Evolutionary conservation across 768 basidiomycete species (phyloP).

Genomic region (Auriculariales sp.): DNA sequence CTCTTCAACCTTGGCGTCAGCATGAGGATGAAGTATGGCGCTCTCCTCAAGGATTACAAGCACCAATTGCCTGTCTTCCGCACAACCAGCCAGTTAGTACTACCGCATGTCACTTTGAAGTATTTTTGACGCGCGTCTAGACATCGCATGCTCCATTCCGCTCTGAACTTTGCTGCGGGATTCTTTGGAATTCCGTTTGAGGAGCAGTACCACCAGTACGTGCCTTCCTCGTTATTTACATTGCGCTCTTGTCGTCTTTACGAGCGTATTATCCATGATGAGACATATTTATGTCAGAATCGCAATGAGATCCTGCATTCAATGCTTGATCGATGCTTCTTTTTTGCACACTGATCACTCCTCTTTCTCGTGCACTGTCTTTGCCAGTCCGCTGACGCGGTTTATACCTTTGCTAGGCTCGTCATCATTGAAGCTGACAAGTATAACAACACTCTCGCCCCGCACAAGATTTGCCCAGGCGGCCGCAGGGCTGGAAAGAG

Average conservation of each 20-base stretch:
- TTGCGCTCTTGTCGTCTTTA: too few species aligned
- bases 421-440: slow-evolving; percentile 54
- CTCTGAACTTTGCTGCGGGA: slow-evolving; percentile 40
- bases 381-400: too few species aligned
- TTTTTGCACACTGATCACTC: too few species aligned
- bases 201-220: slow-evolving; percentile 50
- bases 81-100: slow-evolving; percentile 50
- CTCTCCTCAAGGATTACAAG: slow-evolving; percentile 43
- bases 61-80: slow-evolving; percentile 58
- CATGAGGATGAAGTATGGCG: slow-evolving; percentile 34
- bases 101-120: neutral
- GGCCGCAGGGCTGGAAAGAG: slow-evolving; percentile 12
- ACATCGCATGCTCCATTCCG: slow-evolving; percentile 15
- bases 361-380: too few species aligned
- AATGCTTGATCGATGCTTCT: too few species aligned
- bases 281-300: too few species aligned
- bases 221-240: too few species aligned
- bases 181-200: slow-evolving; percentile 61
- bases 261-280: too few species aligned
- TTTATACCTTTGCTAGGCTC: too few species aligned
- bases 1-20: slow-evolving; percentile 64
- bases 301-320: too few species aligned
- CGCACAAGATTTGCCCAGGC: slow-evolving; percentile 17
- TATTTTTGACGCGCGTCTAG: slow-evolving; percentile 9
- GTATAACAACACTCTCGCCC: slow-evolving; percentile 34